Percentiles rank a stretch among this genome's conserved stretches.
Conservation (phyloP, 257 asterid species). For the Coffea eugenioides region DNA sequence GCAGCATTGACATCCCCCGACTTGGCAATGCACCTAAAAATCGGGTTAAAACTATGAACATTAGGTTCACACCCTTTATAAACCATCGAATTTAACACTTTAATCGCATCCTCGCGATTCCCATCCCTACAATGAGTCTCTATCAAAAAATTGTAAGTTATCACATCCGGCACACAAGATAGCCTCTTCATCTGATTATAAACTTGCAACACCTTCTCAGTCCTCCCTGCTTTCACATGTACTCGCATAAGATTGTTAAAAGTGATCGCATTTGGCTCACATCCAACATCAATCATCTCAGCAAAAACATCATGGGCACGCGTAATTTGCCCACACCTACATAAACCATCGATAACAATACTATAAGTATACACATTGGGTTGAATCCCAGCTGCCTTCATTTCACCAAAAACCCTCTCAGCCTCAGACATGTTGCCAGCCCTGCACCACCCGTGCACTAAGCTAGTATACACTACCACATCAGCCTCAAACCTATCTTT, state of each 20-base stretch:
- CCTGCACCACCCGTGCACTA: conserved; percentile 88
- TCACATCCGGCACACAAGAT: conserved; percentile 65
- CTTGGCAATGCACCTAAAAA: conserved; percentile 67
- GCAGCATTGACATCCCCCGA: conserved; percentile 80
- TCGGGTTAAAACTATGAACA: conserved; percentile 66
- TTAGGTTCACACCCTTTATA: conserved; percentile 64
- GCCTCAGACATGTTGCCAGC: conserved; percentile 70
- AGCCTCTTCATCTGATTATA: conserved; percentile 88
- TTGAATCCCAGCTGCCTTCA: conserved; percentile 60
- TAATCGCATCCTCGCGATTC: conserved; percentile 72
- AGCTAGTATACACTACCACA: conserved; percentile 76
- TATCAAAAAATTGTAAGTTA: conserved; percentile 76
- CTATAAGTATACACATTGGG: conserved; percentile 74
- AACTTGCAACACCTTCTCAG: conserved; percentile 78
- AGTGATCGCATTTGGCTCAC: conserved; percentile 72
- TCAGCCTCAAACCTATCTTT: conserved; percentile 70
- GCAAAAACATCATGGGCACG: conserved; percentile 92
- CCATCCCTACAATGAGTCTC: conserved; percentile 73
- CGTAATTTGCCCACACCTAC: conserved; percentile 78
- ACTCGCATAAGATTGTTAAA: conserved; percentile 82
- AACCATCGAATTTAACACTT: conserved; percentile 65
- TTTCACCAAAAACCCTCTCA: conserved; percentile 66
- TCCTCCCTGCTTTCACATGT: conserved; percentile 89
- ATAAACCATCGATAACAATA: conserved; percentile 84
- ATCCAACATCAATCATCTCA: conserved; percentile 77